Evolutionary conservation across 305 asterid genomes (phyloP), one percentile per base, ranked within the genome.

Genomic region (Fraxinus platypoda): DNA sequence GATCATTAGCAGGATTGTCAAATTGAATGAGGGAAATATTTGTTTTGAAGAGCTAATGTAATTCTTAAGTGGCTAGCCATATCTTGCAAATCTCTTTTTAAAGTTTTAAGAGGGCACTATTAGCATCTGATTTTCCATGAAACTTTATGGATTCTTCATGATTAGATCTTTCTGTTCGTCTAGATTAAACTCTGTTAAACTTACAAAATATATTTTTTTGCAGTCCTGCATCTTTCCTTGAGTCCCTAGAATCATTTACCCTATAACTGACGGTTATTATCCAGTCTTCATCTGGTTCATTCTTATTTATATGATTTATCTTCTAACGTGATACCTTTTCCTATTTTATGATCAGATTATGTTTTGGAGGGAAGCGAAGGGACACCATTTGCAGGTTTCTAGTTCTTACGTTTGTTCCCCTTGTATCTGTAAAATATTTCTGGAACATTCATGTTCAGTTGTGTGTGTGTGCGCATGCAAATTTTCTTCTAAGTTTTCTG

Each of bases 281-380:
- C 59, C 73, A 73, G 30, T 43, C 35, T 25, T 49, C 33, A 43
- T 71, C 30, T 59, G 21, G 49, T 77, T 11, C 31, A 70, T 37
- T 68, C 28, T 71, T 54, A 72, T 23, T 25, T 43, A 46, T 19
- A 76, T 82, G 77, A 73, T 41, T 86, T 57, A 75, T 87, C 80
- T 88, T 84, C 80, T 88, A 49, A 88, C 87, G 6, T 49, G 82
- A 74, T 54, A 76, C 66, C 77, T 82, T 19, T 87, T 46, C 35
- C 74, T 26, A 59, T 81, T 86, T 19, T 82, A 54, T 85, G 80
- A 26, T 76, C 97, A 96, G 99, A 96, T 91, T 96, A 96, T 87
- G 97, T 96, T 81, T 90, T 96, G 97, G 98, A 96, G 90, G 98
- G 99, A 87, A 96, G 99, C 83, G 95, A 93, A 84, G 98, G 98